phyloP scores from a whole-genome alignment of 2,329 filamentous ascomycete genomes.

The Trichophyton mentagrophytes region DNA sequence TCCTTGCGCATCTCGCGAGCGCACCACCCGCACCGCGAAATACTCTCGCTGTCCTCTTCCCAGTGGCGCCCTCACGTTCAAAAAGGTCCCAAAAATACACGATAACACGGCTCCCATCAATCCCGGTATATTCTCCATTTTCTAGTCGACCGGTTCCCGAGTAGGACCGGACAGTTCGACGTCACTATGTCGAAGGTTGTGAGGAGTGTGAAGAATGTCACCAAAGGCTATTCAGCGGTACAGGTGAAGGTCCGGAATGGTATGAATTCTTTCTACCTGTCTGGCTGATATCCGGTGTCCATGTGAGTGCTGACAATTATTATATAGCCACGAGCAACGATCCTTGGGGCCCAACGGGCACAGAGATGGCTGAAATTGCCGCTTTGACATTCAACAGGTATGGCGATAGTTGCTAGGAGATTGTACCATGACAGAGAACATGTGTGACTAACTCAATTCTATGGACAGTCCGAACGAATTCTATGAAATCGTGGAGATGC shows the following conservation, averaged over 20 bases:
- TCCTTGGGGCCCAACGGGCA: slow-evolving; percentile 93
- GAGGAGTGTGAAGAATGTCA: slow-evolving; percentile 96
- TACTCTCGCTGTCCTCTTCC: not conserved
- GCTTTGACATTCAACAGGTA: slow-evolving; percentile 97
- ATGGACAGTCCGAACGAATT: slow-evolving; percentile 73
- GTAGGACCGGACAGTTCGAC: not conserved
- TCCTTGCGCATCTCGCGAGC: not conserved
- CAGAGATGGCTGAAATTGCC: slow-evolving; percentile 97
- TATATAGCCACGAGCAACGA: slow-evolving; percentile 90
- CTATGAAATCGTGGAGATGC: slow-evolving; percentile 99
- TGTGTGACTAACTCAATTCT: slow-evolving; percentile 5
- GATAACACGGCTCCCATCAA: not conserved
- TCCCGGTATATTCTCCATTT: not conserved
- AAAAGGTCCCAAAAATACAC: not conserved
- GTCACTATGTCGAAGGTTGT: slow-evolving; percentile 83
- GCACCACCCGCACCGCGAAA: not conserved
- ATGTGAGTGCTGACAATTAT: slow-evolving; percentile 14
- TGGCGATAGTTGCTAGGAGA: not conserved
- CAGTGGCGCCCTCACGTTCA: not conserved
- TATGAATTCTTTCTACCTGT: slow-evolving; percentile 33
- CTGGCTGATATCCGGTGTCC: not conserved
- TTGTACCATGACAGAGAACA: slow-evolving; percentile 1
- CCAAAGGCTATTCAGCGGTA: slow-evolving; percentile 91
- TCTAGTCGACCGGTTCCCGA: not conserved
- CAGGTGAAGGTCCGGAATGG: slow-evolving; percentile 98